Evolutionary conservation across 1,139 yeast genomes (phyloP).

Genomic region (Citeromyces hawaiiensis): DNA sequence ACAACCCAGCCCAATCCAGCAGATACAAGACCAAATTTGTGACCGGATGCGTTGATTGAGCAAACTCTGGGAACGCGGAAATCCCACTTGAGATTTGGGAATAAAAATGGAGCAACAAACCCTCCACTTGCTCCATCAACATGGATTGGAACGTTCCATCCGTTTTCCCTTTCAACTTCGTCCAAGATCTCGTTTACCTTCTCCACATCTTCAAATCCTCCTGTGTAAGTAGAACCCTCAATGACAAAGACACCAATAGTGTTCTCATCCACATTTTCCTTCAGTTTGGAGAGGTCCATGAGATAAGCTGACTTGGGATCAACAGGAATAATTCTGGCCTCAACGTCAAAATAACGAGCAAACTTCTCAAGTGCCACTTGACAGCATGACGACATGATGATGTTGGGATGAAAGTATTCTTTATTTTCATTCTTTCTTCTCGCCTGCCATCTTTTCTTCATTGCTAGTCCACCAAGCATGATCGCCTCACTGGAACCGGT

Average conservation of each 20-base stretch:
- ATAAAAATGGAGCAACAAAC: constrained; percentile 72
- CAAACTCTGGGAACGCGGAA: constrained; percentile 65
- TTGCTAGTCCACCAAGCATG: constrained; percentile 84
- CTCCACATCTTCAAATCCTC: constrained; percentile 75
- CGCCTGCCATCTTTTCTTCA: constrained; percentile 82
- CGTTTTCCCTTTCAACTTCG: constrained; percentile 54
- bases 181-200: constrained; percentile 48
- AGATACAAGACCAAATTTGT: constrained; percentile 80
- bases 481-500: constrained; percentile 93
- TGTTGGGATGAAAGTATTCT: constrained; percentile 58
- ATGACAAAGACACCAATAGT: constrained; percentile 88
- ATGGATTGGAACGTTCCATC: constrained; percentile 65
- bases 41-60: constrained; percentile 88
- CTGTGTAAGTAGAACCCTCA: constrained; percentile 86
- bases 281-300: constrained; percentile 45
- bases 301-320: constrained; percentile 41
- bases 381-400: constrained; percentile 89
- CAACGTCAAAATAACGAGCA: constrained; percentile 89
- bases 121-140: constrained; percentile 95
- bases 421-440: constrained; percentile 47
- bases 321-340: constrained; percentile 63
- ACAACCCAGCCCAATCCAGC: constrained; percentile 92
- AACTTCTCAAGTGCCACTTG: constrained; percentile 92
- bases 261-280: constrained; percentile 67
- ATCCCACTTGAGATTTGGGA: constrained; percentile 74